Base-by-base conservation (phyloP, 768 basidiomycete genomes). In the Termitomyces sp. region DNA sequence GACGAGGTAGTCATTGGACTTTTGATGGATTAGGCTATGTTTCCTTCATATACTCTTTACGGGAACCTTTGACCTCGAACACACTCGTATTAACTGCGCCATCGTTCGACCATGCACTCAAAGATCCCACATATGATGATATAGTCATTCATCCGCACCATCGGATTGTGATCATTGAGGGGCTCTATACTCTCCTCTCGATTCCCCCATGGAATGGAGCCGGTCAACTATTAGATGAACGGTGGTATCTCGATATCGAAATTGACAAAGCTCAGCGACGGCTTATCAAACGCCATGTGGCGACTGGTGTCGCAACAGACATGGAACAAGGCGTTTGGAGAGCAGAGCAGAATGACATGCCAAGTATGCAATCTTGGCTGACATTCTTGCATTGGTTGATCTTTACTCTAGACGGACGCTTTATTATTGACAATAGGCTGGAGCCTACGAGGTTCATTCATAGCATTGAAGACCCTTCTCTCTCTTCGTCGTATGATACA, bases 1-100 rank as follows among this genome's bases (percentile, higher is more conserved):
- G 91, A 46, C 82, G 94, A 21, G 95, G 95, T 2, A 85, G 79
- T 14, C 89, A 94, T 62, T 96, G 93, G 89, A 97, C 94, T 1
- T 98, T 98, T 64, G 87, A 97, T 62, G 84, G 81, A 5, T 61
- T 68, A n/a, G 75, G 77, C 26, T 97, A 94, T 68, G 79, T 84
- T 53, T 64, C 75, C 0, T 95, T 95, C 63, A 72, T 94, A 12
- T 71, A 70, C 15, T 66, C 73, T 12, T 72, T 97, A 9, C 80
- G 83, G 19, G 54, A 68, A 33, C 74, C 73, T 26, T 40, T 66
- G 60, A 63, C 59, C 17, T 56, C 61, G 26, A 50, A 51, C 17
- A 61, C 65, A 12, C 52, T 57, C 26, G 60, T 71, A 28, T 69
- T 86, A 62, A 79, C 78, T 11, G 94, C 91, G 26, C 94, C 92